Evolutionary conservation across 1,139 yeast genomes (phyloP).

Genomic region (Hemisphaericaspora lyxosophila): DNA sequence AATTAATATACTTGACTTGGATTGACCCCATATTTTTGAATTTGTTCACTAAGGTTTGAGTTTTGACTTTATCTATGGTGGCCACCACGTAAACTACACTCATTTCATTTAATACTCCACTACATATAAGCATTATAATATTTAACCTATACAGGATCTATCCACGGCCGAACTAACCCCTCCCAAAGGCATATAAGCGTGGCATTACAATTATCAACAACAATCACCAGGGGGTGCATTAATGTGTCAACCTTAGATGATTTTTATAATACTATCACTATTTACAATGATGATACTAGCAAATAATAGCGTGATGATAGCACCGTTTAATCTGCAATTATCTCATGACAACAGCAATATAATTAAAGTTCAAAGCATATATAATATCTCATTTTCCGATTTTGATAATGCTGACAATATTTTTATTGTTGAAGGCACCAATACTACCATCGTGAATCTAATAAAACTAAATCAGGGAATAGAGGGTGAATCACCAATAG

Average conservation of each 20-base stretch:
- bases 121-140: too few species aligned
- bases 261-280: constrained; percentile 3
- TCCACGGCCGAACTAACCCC: too few species aligned
- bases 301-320: neutral
- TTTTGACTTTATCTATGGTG: neutral
- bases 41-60: too few species aligned
- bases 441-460: constrained; percentile 7
- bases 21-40: too few species aligned
- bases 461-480: constrained; percentile 1
- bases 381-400: neutral
- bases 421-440: constrained; percentile 6
- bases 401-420: constrained; percentile 3
- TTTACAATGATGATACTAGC: constrained; percentile 1
- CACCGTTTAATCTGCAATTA: neutral
- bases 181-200: neutral
- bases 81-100: too few species aligned
- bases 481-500: neutral
- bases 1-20: too few species aligned
- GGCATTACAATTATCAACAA: neutral
- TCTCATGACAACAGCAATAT: neutral
- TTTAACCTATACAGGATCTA: too few species aligned
- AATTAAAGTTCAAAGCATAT: constrained; percentile 2
- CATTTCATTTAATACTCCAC: too few species aligned
- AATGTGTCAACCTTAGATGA: constrained; percentile 1
- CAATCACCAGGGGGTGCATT: neutral